phyloP scores from a whole-genome alignment of 2,329 filamentous ascomycete species.

The Curvularia spicifera region DNA sequence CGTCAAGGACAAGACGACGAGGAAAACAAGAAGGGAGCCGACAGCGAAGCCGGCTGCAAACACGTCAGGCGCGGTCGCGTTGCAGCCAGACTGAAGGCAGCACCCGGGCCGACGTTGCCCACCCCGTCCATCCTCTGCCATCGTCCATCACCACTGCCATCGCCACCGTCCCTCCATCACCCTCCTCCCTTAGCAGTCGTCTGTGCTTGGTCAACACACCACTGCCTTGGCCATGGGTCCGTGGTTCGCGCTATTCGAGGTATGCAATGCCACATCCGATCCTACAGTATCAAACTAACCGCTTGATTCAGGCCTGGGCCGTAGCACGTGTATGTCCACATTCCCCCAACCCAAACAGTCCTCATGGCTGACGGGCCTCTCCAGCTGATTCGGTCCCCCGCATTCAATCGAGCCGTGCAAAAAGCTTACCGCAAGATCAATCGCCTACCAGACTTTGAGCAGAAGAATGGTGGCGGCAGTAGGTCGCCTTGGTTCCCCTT shows the following conservation, averaged over 20 bases:
- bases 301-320: conserved; percentile 45
- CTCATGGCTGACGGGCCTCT: conserved; percentile 3
- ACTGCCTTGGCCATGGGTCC: conserved; percentile 32
- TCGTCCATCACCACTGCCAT: not conserved
- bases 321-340: conserved; percentile 42
- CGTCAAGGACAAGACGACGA: not conserved
- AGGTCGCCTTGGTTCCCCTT: conserved; percentile 44
- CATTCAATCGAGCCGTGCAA: conserved; percentile 62
- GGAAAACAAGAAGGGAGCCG: not conserved
- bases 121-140: conserved; percentile 1
- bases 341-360: not conserved
- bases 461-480: conserved; percentile 53
- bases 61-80: conserved; percentile 17
- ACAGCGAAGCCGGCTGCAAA: not conserved
- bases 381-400: conserved; percentile 60
- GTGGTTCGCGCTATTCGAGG: conserved; percentile 45
- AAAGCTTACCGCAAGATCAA: conserved; percentile 58
- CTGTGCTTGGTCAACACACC: not conserved
- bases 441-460: conserved; percentile 52
- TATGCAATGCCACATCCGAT: conserved; percentile 16
- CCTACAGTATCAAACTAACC: conserved; percentile 26
- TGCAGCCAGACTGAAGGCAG: not conserved
- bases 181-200: conserved; percentile 8
- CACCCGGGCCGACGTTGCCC: conserved; percentile 7
- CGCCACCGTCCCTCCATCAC: conserved; percentile 4